Percentiles rank a stretch among this genome's conserved stretches.
phyloP scores from a whole-genome alignment of 345 rosid species.

The Clarkia xantiana region DNA sequence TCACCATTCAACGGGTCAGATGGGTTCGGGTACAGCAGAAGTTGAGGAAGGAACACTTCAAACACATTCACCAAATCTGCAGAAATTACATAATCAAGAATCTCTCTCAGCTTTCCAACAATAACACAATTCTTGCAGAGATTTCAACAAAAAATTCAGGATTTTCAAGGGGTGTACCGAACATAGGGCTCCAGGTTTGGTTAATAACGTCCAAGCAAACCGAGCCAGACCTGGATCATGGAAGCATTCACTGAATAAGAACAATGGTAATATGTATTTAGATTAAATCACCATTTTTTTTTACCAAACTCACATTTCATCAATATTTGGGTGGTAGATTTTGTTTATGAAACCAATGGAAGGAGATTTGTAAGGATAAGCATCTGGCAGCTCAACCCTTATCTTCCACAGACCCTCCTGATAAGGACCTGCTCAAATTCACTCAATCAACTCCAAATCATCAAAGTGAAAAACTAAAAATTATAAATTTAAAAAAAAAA shows the following conservation, averaged over 20 bases:
- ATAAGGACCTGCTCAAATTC: conserved; percentile 51
- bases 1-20: conserved; percentile 95
- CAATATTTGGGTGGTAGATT: conserved; percentile 97
- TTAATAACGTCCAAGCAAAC: conserved; percentile 96
- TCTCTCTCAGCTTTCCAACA: conserved; percentile 2
- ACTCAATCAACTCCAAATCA: background rate
- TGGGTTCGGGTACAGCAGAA: conserved; percentile 92
- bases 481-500: background rate
- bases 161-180: conserved; percentile 35
- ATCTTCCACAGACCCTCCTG: conserved; percentile 92
- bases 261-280: conserved; percentile 1
- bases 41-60: conserved; percentile 96
- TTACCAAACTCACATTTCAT: conserved; percentile 54
- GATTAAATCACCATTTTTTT: conserved; percentile 2
- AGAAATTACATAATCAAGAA: conserved; percentile 7
- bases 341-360: conserved; percentile 88
- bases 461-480: conserved; percentile 1
- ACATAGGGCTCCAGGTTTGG: conserved; percentile 98
- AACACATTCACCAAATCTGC: conserved; percentile 93
- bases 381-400: conserved; percentile 95
- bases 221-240: conserved; percentile 74
- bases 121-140: conserved; percentile 5
- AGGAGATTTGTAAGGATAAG: conserved; percentile 98
- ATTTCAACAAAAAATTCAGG: conserved; percentile 1
- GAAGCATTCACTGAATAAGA: background rate